Percentiles rank a stretch among this genome's conserved stretches.
These are phyloP conservation scores for Penicillium aurantiogriseum DNA, from an alignment of 2,329 filamentous ascomycete genomes.

Conservation along the genomic window DNA sequence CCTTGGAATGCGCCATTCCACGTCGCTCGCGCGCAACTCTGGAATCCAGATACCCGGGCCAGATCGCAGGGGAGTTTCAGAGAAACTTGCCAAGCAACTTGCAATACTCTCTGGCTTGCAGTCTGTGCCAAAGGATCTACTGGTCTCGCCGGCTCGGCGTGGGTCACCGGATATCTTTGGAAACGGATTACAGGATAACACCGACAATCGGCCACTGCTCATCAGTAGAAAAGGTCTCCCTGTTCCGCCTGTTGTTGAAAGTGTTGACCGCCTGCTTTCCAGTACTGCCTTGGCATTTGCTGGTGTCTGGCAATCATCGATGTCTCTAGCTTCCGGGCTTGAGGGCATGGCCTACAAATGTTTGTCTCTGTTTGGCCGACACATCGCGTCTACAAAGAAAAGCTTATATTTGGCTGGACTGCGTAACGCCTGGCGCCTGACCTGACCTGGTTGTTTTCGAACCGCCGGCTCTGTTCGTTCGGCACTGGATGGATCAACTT, in stretches of 20 bases:
- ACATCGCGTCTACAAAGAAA: slow-evolving; percentile 14
- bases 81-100: background rate
- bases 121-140: background rate
- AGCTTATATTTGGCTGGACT: background rate
- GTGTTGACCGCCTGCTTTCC: slow-evolving; percentile 7
- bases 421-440: background rate
- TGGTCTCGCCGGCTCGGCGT: background rate
- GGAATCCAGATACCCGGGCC: background rate
- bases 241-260: background rate
- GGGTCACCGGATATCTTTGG: background rate
- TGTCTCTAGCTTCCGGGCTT: background rate
- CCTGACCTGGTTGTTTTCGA: background rate
- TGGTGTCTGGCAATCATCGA: slow-evolving; percentile 7
- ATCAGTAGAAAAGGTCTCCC: background rate
- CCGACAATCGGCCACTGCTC: background rate
- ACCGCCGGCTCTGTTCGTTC: background rate
- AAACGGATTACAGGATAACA: background rate
- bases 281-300: slow-evolving; percentile 4
- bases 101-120: background rate
- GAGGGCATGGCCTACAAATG: slow-evolving; percentile 5
- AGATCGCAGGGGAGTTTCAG: background rate
- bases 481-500: background rate
- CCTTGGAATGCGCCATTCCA: background rate
- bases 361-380: slow-evolving; percentile 12
- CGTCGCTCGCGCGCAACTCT: background rate